Conservation (phyloP, 73 alveolate genomes). For the Symbiodinium natans region DNA sequence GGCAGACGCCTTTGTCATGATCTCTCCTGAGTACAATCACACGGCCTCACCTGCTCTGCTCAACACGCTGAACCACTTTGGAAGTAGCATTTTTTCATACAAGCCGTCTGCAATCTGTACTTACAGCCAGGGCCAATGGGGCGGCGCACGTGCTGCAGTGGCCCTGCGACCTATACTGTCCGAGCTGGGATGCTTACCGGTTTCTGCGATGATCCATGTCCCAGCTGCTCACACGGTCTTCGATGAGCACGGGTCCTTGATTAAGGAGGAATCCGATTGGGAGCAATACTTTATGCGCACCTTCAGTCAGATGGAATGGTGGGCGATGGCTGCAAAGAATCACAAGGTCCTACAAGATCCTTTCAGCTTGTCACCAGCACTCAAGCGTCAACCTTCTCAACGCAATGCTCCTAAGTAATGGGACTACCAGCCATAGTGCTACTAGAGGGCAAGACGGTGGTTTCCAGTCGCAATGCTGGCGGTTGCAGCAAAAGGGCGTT, state of each 20-base stretch:
- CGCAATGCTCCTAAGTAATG: constrained; percentile 7
- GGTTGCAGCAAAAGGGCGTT: too few relatives aligned
- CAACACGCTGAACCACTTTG: constrained; percentile 26
- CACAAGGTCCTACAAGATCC: not conserved
- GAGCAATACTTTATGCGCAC: constrained; percentile 10
- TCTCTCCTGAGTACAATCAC: constrained; percentile 52
- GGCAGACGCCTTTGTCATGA: constrained; percentile 21
- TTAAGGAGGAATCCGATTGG: not conserved
- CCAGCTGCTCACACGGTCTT: not conserved
- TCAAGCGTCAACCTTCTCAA: not conserved
- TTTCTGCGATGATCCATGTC: constrained; percentile 26
- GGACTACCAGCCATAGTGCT: not conserved
- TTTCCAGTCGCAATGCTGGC: too few relatives aligned
- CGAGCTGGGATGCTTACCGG: constrained; percentile 61
- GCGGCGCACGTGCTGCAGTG: constrained; percentile 33
- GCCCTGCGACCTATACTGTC: constrained; percentile 17
- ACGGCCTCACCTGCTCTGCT: constrained; percentile 17
- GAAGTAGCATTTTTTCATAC: not conserved
- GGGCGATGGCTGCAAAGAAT: not conserved
- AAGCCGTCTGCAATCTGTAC: constrained; percentile 26
- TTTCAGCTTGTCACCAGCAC: not conserved
- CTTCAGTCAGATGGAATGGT: constrained; percentile 28
- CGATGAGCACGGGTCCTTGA: not conserved
- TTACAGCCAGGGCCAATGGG: constrained; percentile 13
- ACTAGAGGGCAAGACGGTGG: too few relatives aligned